Percentiles rank a stretch among this genome's conserved stretches.
Evolutionary conservation across 768 basidiomycete genomes (phyloP).

Genomic region (Mycena filopes): DNA sequence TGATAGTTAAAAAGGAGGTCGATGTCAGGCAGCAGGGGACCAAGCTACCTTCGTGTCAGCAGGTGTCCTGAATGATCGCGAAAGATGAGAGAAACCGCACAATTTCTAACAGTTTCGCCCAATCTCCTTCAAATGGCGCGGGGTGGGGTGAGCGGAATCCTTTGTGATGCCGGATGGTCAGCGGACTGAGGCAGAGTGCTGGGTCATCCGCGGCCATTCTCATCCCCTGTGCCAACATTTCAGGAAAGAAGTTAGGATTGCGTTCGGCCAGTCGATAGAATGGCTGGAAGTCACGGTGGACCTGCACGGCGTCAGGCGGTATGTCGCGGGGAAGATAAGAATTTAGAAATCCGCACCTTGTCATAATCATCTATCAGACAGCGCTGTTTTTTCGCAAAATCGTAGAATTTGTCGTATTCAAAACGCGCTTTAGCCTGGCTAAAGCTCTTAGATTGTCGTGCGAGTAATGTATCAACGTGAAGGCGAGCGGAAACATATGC

Average conservation of each 20-base stretch:
- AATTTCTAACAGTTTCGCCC: neutral
- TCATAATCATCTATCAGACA: constrained; percentile 7
- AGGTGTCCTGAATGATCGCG: neutral
- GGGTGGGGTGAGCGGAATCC: neutral
- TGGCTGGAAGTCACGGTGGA: constrained; percentile 3
- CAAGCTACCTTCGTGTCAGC: neutral
- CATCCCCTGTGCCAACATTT: constrained; percentile 4
- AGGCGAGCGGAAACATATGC: no score
- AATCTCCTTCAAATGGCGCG: constrained; percentile 1
- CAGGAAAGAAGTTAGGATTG: constrained; percentile 4
- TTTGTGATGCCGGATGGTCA: neutral
- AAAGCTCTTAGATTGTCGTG: constrained; percentile 10
- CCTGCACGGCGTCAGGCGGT: neutral
- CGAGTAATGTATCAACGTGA: neutral
- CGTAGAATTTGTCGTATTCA: neutral
- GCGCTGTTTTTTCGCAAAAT: neutral
- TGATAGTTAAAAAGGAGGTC: neutral
- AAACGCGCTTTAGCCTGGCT: constrained; percentile 3
- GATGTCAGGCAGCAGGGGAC: neutral
- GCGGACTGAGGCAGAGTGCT: neutral
- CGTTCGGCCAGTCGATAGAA: neutral
- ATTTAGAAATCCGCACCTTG: neutral
- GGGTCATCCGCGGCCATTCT: neutral
- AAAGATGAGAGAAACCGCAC: neutral
- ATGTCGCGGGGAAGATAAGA: no score